A percentile compares a stretch with the other conserved stretches of the same genome.
These are phyloP conservation scores for Solanum boliviense DNA, from an alignment of 257 asterid species.

Conservation along the genomic window DNA sequence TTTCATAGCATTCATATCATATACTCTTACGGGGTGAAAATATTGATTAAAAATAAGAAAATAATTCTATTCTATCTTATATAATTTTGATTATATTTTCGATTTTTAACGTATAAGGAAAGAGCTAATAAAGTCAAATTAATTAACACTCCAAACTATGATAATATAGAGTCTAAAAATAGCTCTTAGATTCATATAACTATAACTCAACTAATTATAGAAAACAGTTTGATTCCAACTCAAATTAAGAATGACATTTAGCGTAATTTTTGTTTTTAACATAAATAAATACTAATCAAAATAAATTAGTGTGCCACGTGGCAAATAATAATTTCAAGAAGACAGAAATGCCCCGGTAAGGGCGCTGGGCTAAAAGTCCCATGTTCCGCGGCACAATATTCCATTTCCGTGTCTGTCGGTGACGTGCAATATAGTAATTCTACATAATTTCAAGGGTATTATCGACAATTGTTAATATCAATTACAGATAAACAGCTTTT, in stretches of 20 bases:
- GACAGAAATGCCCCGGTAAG: constrained; percentile 5
- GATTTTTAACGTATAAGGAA: background rate
- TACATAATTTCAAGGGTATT: background rate
- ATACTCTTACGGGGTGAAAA: background rate
- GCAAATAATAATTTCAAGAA: background rate
- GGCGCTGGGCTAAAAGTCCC: background rate
- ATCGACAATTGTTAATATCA: background rate
- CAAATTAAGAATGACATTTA: background rate
- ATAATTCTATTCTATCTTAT: background rate
- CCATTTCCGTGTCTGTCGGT: constrained; percentile 18
- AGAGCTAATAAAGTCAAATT: background rate
- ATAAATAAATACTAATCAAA: background rate
- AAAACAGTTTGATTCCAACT: background rate
- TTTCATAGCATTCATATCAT: background rate
- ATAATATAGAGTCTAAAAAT: background rate
- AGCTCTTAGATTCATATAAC: background rate
- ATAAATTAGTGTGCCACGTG: background rate
- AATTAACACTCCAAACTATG: background rate
- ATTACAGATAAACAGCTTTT: background rate
- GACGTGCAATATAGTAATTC: background rate
- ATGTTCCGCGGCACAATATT: background rate
- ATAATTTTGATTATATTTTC: background rate
- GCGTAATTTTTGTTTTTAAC: background rate
- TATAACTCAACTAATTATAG: background rate
- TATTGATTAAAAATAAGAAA: background rate